Conservation (phyloP, 305 asterid species). For the Solanum chacoense region DNA sequence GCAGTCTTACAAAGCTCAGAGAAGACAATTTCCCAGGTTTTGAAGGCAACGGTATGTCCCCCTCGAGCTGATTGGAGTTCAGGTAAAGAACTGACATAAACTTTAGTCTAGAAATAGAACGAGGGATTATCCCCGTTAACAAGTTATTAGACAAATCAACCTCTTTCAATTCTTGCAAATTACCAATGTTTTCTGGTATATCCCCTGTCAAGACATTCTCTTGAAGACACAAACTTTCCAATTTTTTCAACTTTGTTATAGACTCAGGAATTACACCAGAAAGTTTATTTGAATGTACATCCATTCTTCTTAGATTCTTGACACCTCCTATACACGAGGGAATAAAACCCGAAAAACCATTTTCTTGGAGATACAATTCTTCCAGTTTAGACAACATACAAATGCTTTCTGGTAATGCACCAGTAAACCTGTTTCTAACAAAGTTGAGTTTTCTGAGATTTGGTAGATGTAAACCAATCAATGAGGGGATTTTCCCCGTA, state of each 20-base stretch:
- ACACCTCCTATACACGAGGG: slow-evolving; percentile 40
- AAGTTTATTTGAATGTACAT: slow-evolving; percentile 28
- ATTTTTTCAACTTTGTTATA: slow-evolving; percentile 16
- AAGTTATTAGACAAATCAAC: slow-evolving; percentile 41
- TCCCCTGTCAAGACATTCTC: slow-evolving; percentile 29
- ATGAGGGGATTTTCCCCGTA: slow-evolving; percentile 33
- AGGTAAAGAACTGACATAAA: slow-evolving; percentile 21
- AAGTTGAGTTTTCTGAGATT: slow-evolving; percentile 30
- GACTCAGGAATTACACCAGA: slow-evolving; percentile 38
- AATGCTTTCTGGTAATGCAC: slow-evolving; percentile 41
- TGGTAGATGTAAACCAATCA: slow-evolving; percentile 32
- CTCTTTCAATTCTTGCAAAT: slow-evolving; percentile 24
- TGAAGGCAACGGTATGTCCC: slow-evolving; percentile 28
- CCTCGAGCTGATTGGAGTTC: slow-evolving; percentile 33
- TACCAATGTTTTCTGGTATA: slow-evolving; percentile 37
- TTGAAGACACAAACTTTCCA: slow-evolving; percentile 27
- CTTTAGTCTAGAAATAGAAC: slow-evolving; percentile 22
- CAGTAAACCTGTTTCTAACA: slow-evolving; percentile 23
- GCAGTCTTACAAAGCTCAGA: slow-evolving; percentile 31
- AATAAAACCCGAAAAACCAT: slow-evolving; percentile 30
- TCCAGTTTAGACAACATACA: slow-evolving; percentile 40
- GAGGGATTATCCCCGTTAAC: slow-evolving; percentile 42
- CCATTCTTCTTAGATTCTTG: slow-evolving; percentile 16
- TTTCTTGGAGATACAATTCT: slow-evolving; percentile 30
- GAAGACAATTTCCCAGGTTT: slow-evolving; percentile 17